These are phyloP conservation scores for Nicotiana otophora DNA, from an alignment of 257 asterid species.

Conservation along the genomic window DNA sequence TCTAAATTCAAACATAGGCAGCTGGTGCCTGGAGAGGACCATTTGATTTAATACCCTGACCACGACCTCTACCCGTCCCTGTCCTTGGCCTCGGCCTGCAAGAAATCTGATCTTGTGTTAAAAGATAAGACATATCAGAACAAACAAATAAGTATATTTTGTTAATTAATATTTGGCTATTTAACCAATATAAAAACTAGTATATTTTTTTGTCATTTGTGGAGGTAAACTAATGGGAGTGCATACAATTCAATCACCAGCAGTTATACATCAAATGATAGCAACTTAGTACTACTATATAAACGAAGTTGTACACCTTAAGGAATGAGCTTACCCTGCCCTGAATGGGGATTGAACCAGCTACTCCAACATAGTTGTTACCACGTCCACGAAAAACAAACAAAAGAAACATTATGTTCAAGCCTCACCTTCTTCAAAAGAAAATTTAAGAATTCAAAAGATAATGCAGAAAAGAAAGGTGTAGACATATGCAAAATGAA, in stretches of 20 bases:
- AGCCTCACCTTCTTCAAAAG: too few relatives aligned
- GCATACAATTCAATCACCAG: neutral
- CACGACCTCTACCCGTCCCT: neutral
- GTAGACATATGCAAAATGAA: too few relatives aligned
- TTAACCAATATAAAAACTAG: neutral
- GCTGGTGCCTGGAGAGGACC: conserved; percentile 5
- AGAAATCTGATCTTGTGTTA: neutral
- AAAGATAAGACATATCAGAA: neutral
- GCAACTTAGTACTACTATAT: neutral
- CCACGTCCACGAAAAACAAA: neutral
- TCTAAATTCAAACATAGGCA: neutral
- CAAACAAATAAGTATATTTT: neutral
- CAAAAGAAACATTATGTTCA: too few relatives aligned
- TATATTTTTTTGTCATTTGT: neutral
- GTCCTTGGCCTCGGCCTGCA: conserved; percentile 1
- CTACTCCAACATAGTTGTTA: conserved; percentile 4
- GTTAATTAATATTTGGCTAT: neutral
- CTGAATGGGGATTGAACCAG: conserved; percentile 6
- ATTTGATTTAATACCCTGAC: conserved; percentile 2
- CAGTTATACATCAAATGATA: neutral
- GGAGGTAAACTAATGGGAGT: neutral
- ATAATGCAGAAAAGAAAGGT: too few relatives aligned
- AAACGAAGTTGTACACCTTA: neutral
- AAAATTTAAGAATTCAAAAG: too few relatives aligned
- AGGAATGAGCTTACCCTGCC: neutral